Base-by-base conservation (phyloP, 805 yeast genomes). In the Allodekkera sacchari region DNA sequence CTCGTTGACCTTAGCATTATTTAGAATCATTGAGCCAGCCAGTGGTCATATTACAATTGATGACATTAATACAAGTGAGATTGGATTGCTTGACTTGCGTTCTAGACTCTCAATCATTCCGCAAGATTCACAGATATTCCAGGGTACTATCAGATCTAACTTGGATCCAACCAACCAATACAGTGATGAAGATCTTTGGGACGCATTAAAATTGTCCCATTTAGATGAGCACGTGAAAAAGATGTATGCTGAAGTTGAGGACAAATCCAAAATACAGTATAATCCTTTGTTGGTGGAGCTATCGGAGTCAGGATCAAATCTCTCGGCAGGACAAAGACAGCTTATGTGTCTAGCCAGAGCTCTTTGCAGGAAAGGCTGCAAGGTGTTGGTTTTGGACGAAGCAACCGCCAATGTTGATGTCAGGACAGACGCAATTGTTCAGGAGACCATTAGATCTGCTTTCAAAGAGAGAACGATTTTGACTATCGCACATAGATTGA, bases 361-460 rank as follows among this genome's bases (percentile, higher is more conserved):
- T 1, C 60, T 83, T 38, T 64, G 80, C 41, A 76, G 75, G 39
- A 68, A 74, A 23, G 63, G 75, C 6, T 39, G 49, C 28, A 72
- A 75, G 37, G 69, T 83, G 25, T 63, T 83, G 40, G 76, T 83
- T 7, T 58, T 83, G 47, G 94, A 83, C 55, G 94, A 83, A 57
- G 94, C 94, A 9, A 83, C 94, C 3, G 92, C 94, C 4, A 87
- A 89, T 5, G 92, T 83, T 31, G 94, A 83, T 57, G 88, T 82
- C 22, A 84, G 81, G 50, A 83, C 94, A 3, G 94, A 83, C 55
- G 61, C 74, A 39, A 69, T 82, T 34, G 66, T 83, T 32, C 94
- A 83, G 59, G 74, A 78, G 39, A 83, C 94, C 2, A 83, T 83
- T 31, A 68, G 92, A 56, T 58, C 66, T 1, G 85, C 82, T 25